These are phyloP conservation scores for Polyplosphaeria fusca DNA, from an alignment of 495 filamentous ascomycete species.

Conservation along the genomic window DNA sequence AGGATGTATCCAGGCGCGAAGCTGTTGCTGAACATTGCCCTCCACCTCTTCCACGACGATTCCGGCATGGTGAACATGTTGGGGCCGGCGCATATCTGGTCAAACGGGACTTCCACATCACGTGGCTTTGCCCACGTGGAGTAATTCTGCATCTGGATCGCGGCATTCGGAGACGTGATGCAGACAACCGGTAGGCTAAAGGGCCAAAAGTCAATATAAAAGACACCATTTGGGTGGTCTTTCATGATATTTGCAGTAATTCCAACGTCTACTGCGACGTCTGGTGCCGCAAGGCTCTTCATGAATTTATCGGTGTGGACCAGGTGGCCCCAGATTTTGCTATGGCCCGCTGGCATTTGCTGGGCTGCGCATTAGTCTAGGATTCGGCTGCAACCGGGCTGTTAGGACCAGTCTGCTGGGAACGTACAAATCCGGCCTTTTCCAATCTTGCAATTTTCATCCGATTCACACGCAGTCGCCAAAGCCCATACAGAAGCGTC, in stretches of 20 bases:
- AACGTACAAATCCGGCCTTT: no score
- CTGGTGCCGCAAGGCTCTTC: neutral
- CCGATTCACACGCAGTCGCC: no score
- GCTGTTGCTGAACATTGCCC: constrained; percentile 39
- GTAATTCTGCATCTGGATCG: neutral
- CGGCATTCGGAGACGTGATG: neutral
- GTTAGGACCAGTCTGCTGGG: no score
- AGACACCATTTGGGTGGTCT: neutral
- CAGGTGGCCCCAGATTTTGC: neutral
- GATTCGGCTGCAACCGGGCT: no score
- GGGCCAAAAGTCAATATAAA: neutral
- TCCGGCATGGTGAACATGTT: neutral
- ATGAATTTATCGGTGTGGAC: neutral
- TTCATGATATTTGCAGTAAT: neutral
- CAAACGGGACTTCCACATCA: neutral
- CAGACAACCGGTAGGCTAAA: neutral
- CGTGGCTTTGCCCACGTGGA: neutral
- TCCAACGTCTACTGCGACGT: neutral
- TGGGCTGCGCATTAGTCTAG: no score
- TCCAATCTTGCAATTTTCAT: no score
- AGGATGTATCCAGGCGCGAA: constrained; percentile 36
- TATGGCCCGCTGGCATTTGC: neutral
- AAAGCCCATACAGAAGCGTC: no score
- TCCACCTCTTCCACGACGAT: constrained; percentile 35
- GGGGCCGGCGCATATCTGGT: neutral